Evolutionary conservation across 106 monocot genomes (phyloP).

Genomic region (Dendrobium catenatum): DNA sequence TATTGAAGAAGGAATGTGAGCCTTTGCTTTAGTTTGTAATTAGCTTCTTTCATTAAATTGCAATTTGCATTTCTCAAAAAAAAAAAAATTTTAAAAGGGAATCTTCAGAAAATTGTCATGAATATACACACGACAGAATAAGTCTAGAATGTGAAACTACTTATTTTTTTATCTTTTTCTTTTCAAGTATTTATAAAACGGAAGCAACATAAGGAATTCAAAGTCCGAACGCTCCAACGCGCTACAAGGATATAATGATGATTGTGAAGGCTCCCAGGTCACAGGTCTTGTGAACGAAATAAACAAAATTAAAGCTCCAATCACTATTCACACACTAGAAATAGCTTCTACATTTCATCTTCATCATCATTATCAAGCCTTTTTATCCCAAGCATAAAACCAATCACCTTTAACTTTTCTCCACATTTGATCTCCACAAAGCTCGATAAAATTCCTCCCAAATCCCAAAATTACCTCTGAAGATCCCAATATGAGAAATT

Average conservation of each 20-base stretch:
- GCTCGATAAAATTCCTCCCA: not conserved
- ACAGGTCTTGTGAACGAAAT: conserved; percentile 23
- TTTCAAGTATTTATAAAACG: no score
- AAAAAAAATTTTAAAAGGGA: no score
- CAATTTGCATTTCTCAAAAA: no score
- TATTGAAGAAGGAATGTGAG: no score
- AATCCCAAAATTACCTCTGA: not conserved
- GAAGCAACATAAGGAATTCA: not conserved
- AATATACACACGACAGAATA: no score
- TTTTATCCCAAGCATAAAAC: conserved; percentile 20
- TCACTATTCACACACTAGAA: conserved; percentile 9
- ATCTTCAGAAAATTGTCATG: no score
- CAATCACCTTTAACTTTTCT: not conserved
- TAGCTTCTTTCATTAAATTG: no score
- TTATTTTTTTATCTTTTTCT: no score
- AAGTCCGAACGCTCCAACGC: conserved; percentile 42
- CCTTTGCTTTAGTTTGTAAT: no score
- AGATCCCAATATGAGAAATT: conserved; percentile 9
- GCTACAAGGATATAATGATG: conserved; percentile 11
- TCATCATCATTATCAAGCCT: conserved; percentile 17
- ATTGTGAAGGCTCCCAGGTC: conserved; percentile 16
- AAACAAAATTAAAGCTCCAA: not conserved
- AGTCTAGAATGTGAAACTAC: no score
- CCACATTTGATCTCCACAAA: not conserved
- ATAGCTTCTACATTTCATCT: not conserved